These are phyloP conservation scores for Beauveria brongniartii DNA, from an alignment of 2,329 filamentous ascomycete genomes.

Conservation along the genomic window DNA sequence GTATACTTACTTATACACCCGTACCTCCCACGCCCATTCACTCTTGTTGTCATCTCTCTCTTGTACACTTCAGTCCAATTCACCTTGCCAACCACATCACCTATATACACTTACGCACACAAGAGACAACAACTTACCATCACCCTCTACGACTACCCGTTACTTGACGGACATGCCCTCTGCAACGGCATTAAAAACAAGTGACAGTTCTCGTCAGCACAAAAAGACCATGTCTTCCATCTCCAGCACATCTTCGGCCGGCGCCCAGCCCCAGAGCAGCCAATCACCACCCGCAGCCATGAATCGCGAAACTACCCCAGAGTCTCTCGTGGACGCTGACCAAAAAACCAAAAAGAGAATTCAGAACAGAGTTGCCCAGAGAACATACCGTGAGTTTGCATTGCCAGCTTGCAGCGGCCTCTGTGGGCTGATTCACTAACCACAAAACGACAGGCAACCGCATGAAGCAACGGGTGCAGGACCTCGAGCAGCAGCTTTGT, in stretches of 20 bases:
- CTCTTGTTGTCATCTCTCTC: neutral
- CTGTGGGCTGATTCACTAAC: neutral
- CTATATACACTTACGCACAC: neutral
- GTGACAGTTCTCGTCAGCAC: neutral
- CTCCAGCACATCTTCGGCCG: conserved; percentile 8
- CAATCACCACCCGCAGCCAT: conserved; percentile 5
- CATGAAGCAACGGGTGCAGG: conserved; percentile 13
- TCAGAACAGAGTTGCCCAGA: conserved; percentile 24
- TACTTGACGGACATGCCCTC: conserved; percentile 3
- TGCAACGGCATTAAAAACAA: neutral
- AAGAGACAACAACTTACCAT: neutral
- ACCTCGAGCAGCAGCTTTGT: conserved; percentile 11
- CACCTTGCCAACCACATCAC: neutral
- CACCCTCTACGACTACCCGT: neutral
- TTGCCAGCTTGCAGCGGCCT: neutral
- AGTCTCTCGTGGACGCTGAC: conserved; percentile 6
- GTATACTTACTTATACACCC: conserved; percentile 8
- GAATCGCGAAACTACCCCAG: conserved; percentile 5
- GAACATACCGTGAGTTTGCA: conserved; percentile 23
- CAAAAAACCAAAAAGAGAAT: conserved; percentile 26
- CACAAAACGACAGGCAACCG: neutral
- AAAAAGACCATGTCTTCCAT: conserved; percentile 8
- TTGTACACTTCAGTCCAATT: neutral
- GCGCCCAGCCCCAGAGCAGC: neutral
- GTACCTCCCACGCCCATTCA: neutral